phyloP scores from a whole-genome alignment of 2,329 filamentous ascomycete species.

The Xylaria sp. region DNA sequence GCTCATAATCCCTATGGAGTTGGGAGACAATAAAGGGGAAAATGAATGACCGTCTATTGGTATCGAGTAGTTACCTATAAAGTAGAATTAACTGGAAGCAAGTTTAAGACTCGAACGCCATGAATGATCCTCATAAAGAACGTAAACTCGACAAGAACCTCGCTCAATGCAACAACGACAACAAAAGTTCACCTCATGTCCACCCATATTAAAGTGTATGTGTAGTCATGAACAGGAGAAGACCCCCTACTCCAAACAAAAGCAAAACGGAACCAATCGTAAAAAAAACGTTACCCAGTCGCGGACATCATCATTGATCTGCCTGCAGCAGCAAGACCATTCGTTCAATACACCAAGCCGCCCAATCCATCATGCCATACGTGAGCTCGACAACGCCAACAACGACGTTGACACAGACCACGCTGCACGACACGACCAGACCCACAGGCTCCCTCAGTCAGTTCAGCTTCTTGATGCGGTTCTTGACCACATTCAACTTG shows the following conservation, averaged over 20 bases:
- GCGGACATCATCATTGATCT: not conserved
- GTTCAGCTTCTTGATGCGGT: slow-evolving; percentile 61
- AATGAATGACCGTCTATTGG: slow-evolving; percentile 12
- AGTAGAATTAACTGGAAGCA: not conserved
- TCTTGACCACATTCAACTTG: slow-evolving; percentile 71
- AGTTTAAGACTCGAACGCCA: not conserved
- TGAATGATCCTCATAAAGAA: not conserved
- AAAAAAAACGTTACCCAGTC: not conserved
- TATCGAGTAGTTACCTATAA: slow-evolving; percentile 6
- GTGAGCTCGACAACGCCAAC: slow-evolving; percentile 1
- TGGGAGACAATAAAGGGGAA: not conserved
- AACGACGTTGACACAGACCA: slow-evolving; percentile 1
- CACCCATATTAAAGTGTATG: not conserved
- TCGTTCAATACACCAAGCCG: slow-evolving; percentile 14
- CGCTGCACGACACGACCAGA: not conserved
- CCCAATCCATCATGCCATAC: slow-evolving; percentile 11
- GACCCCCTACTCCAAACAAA: too few relatives aligned
- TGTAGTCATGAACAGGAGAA: not conserved
- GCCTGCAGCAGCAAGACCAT: slow-evolving; percentile 8
- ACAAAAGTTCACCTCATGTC: not conserved
- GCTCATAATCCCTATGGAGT: too few relatives aligned
- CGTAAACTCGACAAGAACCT: not conserved
- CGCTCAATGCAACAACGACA: slow-evolving; percentile 3
- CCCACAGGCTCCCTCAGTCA: slow-evolving; percentile 17
- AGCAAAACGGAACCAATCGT: not conserved